phyloP scores from a whole-genome alignment of 2,329 filamentous ascomycete genomes.

The Waltergamsia citrina region DNA sequence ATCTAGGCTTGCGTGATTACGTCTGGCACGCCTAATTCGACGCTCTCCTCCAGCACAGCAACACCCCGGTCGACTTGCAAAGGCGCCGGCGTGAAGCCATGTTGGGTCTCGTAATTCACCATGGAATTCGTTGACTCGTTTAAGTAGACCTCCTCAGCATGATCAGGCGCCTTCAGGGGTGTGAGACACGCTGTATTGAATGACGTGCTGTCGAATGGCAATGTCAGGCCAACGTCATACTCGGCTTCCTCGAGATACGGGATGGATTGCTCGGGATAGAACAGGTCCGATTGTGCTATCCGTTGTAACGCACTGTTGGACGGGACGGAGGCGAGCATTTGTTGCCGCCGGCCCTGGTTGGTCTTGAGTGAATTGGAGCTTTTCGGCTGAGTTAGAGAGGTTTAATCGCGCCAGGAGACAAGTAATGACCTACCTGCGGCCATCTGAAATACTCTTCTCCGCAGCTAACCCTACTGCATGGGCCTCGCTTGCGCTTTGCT shows the following conservation, averaged over 20 bases:
- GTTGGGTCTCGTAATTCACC: not conserved
- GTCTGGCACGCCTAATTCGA: constrained; percentile 35
- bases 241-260: constrained; percentile 2
- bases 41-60: constrained; percentile 46
- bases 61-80: constrained; percentile 41
- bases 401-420: no score
- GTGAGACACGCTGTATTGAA: not conserved
- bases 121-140: not conserved
- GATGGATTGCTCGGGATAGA: not conserved
- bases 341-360: constrained; percentile 1
- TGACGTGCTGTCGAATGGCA: constrained; percentile 1
- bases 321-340: constrained; percentile 3
- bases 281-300: constrained; percentile 1
- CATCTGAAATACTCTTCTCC: constrained; percentile 5
- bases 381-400: not conserved
- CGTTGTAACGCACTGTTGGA: not conserved
- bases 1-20: constrained; percentile 24
- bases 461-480: constrained; percentile 3
- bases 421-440: constrained; percentile 5
- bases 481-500: not conserved
- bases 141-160: not conserved
- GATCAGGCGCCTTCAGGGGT: not conserved
- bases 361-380: constrained; percentile 5
- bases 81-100: constrained; percentile 12
- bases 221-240: constrained; percentile 3